These are phyloP conservation scores for Hypoxylon perforatum DNA, from an alignment of 495 filamentous ascomycete species.

Conservation along the genomic window DNA sequence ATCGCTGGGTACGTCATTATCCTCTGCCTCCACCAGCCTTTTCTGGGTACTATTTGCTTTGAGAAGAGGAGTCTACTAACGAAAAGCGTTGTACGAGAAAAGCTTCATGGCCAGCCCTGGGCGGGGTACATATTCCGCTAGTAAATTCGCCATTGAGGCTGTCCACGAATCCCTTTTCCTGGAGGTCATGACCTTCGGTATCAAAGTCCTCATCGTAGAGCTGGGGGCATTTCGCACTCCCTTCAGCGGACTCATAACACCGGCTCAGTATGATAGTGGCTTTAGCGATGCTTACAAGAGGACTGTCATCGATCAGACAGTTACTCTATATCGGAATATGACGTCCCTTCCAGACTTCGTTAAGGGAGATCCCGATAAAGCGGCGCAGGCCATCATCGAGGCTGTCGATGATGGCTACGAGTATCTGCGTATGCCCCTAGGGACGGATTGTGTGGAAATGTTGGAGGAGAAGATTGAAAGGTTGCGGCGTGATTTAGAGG, in stretches of 20 bases:
- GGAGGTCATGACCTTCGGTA: conserved; percentile 57
- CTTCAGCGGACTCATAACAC: conserved; percentile 36
- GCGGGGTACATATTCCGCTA: conserved; percentile 53
- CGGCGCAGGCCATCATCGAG: conserved; percentile 54
- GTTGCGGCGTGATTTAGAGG: too few species aligned
- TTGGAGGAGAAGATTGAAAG: too few species aligned
- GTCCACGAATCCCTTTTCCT: conserved; percentile 49
- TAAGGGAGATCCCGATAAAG: conserved; percentile 56
- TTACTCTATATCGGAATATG: conserved; percentile 22
- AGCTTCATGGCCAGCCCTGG: conserved; percentile 4
- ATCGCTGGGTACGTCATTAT: too few species aligned
- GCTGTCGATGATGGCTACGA: conserved; percentile 21
- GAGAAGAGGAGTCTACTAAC: too few species aligned
- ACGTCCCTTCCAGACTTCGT: not conserved
- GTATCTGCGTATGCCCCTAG: conserved; percentile 17
- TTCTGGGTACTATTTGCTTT: too few species aligned
- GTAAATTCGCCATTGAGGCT: conserved; percentile 56
- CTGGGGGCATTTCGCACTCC: conserved; percentile 56
- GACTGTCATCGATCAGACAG: too few species aligned
- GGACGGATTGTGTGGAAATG: not conserved
- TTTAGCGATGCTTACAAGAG: not conserved
- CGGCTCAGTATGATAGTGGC: conserved; percentile 36
- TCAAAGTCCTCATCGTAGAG: conserved; percentile 59
- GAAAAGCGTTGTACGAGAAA: too few species aligned
- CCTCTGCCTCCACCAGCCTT: too few species aligned